phyloP scores from a whole-genome alignment of 352 stramenopile genomes.

The Aphanomyces astaci region DNA sequence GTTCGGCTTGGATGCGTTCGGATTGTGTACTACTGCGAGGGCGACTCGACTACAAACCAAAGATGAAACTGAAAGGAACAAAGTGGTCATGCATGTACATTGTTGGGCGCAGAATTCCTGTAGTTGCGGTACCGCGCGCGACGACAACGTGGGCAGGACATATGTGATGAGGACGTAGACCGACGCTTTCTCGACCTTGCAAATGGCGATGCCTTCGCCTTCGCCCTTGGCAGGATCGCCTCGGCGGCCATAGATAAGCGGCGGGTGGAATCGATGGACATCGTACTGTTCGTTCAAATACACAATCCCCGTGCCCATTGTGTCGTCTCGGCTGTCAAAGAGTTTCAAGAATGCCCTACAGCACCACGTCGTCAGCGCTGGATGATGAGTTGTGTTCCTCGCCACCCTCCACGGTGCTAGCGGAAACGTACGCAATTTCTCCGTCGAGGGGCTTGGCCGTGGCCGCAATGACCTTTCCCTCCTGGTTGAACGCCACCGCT shows the following conservation, averaged over 20 bases:
- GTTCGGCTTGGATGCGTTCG: too few relatives aligned
- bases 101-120: constrained; percentile 57
- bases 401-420: too few relatives aligned
- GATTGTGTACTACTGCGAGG: background rate
- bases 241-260: constrained; percentile 63
- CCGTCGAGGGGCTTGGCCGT: constrained; percentile 58
- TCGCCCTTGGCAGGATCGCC: constrained; percentile 57
- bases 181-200: constrained; percentile 44
- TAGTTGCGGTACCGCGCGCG: constrained; percentile 61
- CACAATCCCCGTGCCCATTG: constrained; percentile 62
- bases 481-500: constrained; percentile 48
- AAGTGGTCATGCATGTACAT: constrained; percentile 8
- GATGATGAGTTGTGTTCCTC: background rate
- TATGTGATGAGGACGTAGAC: constrained; percentile 78
- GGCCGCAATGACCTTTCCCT: constrained; percentile 40
- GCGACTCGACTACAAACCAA: background rate
- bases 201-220: constrained; percentile 62
- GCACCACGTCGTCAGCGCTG: constrained; percentile 13
- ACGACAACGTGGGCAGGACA: constrained; percentile 68
- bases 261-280: constrained; percentile 74
- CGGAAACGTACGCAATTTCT: constrained; percentile 39
- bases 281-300: constrained; percentile 73
- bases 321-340: constrained; percentile 72
- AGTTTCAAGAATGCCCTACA: constrained; percentile 40
- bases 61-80: too few relatives aligned